phyloP scores from a whole-genome alignment of 495 filamentous ascomycete species.

The Penicillium canescens region DNA sequence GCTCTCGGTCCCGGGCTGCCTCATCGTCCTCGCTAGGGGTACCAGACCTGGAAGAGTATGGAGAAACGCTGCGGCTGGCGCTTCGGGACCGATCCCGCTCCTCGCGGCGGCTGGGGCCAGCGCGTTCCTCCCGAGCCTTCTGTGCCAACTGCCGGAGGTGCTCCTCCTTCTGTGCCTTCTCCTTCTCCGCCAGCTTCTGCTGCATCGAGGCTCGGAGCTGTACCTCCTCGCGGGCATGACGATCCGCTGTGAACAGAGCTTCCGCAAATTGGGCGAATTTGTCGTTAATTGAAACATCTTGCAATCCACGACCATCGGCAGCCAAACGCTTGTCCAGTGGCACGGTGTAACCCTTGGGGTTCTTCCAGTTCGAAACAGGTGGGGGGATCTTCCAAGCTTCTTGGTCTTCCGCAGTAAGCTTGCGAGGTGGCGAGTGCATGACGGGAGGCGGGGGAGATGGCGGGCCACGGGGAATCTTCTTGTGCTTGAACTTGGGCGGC shows the following conservation, averaged over 20 bases:
- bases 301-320: conserved; percentile 89
- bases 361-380: conserved; percentile 98
- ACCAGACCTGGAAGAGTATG: conserved; percentile 58
- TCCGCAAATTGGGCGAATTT: conserved; percentile 98
- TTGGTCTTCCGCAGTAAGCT: conserved; percentile 95
- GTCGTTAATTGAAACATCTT: conserved; percentile 97
- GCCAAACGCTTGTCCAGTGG: conserved; percentile 95
- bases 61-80: conserved; percentile 53
- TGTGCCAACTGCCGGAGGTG: conserved; percentile 86
- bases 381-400: conserved; percentile 96
- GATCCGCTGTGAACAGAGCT: conserved; percentile 88
- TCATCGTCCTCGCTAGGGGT: conserved; percentile 64
- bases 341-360: conserved; percentile 96
- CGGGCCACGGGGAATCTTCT: conserved; percentile 95
- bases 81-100: conserved; percentile 45
- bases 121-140: conserved; percentile 82
- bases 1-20: conserved; percentile 69
- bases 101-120: conserved; percentile 50
- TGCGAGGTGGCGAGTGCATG: conserved; percentile 92
- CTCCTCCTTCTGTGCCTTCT: conserved; percentile 91
- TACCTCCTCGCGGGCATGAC: conserved; percentile 95
- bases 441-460: conserved; percentile 90
- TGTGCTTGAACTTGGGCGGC: conserved; percentile 97
- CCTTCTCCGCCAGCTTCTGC: conserved; percentile 94
- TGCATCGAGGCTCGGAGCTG: conserved; percentile 92